Evolutionary conservation across 257 asterid genomes (phyloP).

Genomic region (Solanum sejunctum): DNA sequence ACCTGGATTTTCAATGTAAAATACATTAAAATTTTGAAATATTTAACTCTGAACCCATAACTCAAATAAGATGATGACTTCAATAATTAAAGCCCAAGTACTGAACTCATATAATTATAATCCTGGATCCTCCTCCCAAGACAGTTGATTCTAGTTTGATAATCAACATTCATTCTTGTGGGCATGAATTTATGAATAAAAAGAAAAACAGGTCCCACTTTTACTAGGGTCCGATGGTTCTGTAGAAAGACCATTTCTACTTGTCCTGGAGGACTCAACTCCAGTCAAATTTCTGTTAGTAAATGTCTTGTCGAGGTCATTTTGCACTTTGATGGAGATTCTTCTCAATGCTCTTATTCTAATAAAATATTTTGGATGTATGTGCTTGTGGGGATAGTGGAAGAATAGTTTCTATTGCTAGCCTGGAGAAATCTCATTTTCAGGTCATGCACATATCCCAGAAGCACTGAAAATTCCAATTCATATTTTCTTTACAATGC

Average conservation of each 20-base stretch:
- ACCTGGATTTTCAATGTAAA: neutral
- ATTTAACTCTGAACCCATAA: neutral
- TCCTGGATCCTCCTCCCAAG: neutral
- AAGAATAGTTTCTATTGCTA: neutral
- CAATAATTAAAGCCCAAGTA: neutral
- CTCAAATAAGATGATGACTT: neutral
- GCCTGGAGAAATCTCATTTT: conserved; percentile 5
- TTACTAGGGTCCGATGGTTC: neutral
- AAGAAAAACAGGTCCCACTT: neutral
- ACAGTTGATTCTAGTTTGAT: neutral
- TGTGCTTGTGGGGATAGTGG: neutral
- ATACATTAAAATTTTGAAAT: neutral
- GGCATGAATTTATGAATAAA: neutral
- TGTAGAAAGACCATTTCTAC: neutral
- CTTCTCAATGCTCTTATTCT: neutral
- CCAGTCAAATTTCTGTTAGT: neutral
- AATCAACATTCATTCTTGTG: neutral
- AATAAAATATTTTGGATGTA: neutral
- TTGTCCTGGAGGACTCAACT: neutral
- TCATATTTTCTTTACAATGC: conserved; percentile 97
- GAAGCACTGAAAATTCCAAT: conserved; percentile 77
- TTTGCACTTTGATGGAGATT: neutral
- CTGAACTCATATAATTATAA: neutral
- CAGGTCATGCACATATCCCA: conserved; percentile 96
- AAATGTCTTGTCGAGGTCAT: neutral